Conservation (phyloP, 2,329 filamentous ascomycete species). For the Penicillium sp. region DNA sequence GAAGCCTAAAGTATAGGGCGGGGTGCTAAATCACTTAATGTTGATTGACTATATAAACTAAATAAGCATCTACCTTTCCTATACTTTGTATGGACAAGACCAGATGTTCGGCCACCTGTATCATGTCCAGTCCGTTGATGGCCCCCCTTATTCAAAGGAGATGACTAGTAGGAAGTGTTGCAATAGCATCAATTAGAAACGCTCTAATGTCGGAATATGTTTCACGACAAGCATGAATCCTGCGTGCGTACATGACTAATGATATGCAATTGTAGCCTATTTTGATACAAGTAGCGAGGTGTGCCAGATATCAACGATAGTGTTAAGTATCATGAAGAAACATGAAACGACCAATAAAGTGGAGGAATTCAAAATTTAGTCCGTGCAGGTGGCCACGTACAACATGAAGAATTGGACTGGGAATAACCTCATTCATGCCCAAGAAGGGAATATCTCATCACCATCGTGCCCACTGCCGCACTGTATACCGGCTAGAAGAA, state of each 20-base stretch:
- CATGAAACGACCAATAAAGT: no score
- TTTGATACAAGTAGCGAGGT: not conserved
- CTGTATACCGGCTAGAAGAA: no score
- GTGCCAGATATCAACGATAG: no score
- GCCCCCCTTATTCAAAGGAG: conserved; percentile 55
- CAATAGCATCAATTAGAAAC: conserved; percentile 29
- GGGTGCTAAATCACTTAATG: no score
- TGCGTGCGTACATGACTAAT: not conserved
- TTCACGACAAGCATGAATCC: not conserved
- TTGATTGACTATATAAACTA: conserved; percentile 46
- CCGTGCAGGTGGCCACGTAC: no score
- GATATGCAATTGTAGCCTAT: not conserved
- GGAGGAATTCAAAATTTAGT: no score
- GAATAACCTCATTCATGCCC: no score
- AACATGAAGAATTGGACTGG: no score
- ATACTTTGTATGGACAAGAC: conserved; percentile 33
- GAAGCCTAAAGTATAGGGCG: no score
- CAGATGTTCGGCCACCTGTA: conserved; percentile 42
- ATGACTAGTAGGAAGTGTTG: conserved; percentile 51
- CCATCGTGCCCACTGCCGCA: no score
- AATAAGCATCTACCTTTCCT: conserved; percentile 44
- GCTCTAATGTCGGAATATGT: not conserved
- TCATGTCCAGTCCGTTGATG: conserved; percentile 52
- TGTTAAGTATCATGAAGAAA: no score
- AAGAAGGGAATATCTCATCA: no score